Percentiles rank a stretch among this genome's conserved stretches.
These are phyloP conservation scores for Urtica urens DNA, from an alignment of 306 rosid genomes.

Conservation along the genomic window DNA sequence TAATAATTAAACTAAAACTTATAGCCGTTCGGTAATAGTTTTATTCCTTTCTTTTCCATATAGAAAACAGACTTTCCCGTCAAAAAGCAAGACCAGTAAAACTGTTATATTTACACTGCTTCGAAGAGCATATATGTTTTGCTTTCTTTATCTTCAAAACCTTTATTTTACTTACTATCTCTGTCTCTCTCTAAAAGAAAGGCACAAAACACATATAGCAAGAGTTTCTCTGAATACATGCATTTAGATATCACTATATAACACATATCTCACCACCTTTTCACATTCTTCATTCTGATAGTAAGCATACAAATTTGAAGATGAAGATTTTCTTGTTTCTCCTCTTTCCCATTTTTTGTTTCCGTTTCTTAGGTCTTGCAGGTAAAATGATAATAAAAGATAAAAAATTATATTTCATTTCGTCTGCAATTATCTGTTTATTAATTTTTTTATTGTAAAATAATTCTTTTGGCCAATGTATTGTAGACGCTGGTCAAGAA, in stretches of 20 bases:
- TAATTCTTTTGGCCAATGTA: constrained; percentile 12
- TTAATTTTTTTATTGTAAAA: background rate
- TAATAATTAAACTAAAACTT: no score
- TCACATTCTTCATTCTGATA: background rate
- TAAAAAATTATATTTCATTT: constrained; percentile 4
- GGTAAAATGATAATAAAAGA: constrained; percentile 41
- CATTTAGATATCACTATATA: background rate
- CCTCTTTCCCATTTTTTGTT: constrained; percentile 22
- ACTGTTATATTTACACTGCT: no score
- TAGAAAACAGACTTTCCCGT: no score
- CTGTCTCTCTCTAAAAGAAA: background rate
- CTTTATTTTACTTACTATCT: background rate
- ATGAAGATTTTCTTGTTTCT: constrained; percentile 22
- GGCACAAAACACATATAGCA: background rate
- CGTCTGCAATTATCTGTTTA: background rate
- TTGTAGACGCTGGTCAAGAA: constrained; percentile 54
- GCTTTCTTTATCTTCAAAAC: no score
- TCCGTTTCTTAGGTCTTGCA: constrained; percentile 26
- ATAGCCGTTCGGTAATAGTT: no score
- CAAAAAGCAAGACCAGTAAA: no score
- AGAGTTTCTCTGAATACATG: background rate
- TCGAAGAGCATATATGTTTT: no score
- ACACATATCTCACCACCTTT: background rate
- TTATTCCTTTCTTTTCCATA: no score
- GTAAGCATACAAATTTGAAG: constrained; percentile 11